Evolutionary conservation across 176 grass and related monocot species (phyloP).

Genomic region (Phoenix roebelenii): DNA sequence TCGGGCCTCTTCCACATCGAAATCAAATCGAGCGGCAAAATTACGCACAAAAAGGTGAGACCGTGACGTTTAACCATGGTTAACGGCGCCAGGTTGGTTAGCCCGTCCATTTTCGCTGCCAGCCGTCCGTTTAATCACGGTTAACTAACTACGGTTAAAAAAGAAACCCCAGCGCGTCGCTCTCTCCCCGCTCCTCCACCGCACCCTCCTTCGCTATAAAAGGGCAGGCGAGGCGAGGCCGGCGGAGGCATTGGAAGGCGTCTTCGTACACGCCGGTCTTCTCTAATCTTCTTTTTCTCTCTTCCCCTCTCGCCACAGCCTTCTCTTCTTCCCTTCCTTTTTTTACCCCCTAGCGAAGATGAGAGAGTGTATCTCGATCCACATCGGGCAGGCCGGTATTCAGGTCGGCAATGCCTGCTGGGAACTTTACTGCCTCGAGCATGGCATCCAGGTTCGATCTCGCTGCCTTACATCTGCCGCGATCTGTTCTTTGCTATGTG

Average conservation of each 20-base stretch:
- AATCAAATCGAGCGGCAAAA: no score
- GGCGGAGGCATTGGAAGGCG: slow-evolving; percentile 25
- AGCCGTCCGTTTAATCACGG: no score
- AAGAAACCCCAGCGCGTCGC: no score
- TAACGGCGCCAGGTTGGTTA: no score
- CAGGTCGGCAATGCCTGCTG: slow-evolving; percentile 90
- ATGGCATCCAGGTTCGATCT: slow-evolving; percentile 55
- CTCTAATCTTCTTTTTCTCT: slow-evolving; percentile 1
- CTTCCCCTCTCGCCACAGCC: not conserved
- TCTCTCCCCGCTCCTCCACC: no score
- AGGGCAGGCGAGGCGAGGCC: not conserved
- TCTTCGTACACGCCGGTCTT: not conserved
- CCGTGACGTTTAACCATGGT: no score
- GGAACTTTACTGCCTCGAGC: slow-evolving; percentile 90
- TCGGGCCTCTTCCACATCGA: no score
- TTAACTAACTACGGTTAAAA: no score
- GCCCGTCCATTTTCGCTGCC: no score
- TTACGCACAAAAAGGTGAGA: no score
- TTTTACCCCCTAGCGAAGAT: slow-evolving; percentile 24
- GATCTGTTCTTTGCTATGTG: not conserved
- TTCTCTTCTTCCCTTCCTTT: not conserved
- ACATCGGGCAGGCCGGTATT: slow-evolving; percentile 77
- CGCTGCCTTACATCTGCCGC: slow-evolving; percentile 1
- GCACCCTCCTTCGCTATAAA: no score
- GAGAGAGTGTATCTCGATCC: slow-evolving; percentile 89